A percentile compares a stretch with the other conserved stretches of the same genome.
Conservation (phyloP, 2,329 filamentous ascomycete species). For the Aureobasidium sp. region DNA sequence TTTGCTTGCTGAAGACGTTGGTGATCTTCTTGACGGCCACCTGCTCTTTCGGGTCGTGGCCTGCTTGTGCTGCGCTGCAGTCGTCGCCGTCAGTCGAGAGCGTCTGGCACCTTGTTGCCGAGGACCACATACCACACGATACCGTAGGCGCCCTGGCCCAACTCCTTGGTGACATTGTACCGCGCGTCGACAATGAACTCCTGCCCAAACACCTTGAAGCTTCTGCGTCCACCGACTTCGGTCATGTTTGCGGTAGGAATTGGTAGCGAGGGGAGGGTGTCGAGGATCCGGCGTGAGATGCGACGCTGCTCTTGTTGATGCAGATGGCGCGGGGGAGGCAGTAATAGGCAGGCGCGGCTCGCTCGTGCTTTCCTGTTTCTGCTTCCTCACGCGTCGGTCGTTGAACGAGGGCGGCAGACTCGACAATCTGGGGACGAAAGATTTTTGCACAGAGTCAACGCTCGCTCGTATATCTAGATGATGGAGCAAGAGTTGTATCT, state of each 20-base stretch:
- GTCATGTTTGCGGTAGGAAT: slow-evolving; percentile 37
- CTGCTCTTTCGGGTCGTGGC: slow-evolving; percentile 73
- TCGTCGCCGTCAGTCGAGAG: background rate
- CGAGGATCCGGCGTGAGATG: background rate
- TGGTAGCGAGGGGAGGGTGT: background rate
- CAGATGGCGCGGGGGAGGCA: background rate
- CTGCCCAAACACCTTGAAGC: slow-evolving; percentile 99
- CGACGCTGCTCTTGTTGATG: background rate
- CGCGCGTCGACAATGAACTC: slow-evolving; percentile 98
- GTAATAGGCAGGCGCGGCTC: background rate
- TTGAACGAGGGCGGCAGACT: background rate
- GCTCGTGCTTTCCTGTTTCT: background rate
- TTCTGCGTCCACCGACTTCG: slow-evolving; percentile 64
- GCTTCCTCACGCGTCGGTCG: background rate
- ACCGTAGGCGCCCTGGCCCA: slow-evolving; percentile 95
- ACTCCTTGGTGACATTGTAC: slow-evolving; percentile 97
- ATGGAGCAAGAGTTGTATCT: background rate
- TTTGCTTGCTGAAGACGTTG: slow-evolving; percentile 99
- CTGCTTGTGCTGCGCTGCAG: slow-evolving; percentile 76
- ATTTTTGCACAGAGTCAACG: background rate
- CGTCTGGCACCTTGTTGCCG: background rate
- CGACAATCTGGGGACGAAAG: background rate
- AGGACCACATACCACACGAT: slow-evolving; percentile 73
- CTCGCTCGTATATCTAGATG: background rate
- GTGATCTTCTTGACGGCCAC: slow-evolving; percentile 99